Evolutionary conservation across 495 filamentous ascomycete species (phyloP).

Genomic region (Neurospora cerealis): DNA sequence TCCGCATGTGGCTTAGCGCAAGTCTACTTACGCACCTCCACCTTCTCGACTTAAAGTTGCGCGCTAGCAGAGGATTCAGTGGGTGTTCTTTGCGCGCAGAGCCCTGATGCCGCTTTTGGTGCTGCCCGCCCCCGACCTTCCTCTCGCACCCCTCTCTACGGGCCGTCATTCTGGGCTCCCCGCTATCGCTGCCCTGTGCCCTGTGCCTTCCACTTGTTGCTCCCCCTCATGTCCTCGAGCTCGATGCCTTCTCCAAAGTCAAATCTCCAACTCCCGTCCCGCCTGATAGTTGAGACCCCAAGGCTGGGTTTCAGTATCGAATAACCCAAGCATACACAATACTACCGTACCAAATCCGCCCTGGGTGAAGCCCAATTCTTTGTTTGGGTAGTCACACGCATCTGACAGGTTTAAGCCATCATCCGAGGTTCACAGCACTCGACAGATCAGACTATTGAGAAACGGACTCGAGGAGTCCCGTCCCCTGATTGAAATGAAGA

Average conservation of each 20-base stretch:
- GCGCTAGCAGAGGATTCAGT: neutral
- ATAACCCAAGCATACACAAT: neutral
- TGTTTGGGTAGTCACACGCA: neutral
- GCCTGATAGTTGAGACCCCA: neutral
- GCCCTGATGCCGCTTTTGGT: neutral
- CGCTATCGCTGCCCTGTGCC: neutral
- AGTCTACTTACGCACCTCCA: neutral
- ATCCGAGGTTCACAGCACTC: neutral
- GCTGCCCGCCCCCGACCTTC: neutral
- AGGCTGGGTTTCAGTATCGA: neutral
- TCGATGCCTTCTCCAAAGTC: neutral
- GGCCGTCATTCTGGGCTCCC: neutral
- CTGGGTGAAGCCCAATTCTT: neutral
- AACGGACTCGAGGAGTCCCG: neutral
- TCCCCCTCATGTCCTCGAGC: neutral
- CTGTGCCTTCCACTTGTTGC: neutral
- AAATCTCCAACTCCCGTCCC: neutral
- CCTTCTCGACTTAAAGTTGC: neutral
- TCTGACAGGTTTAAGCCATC: neutral
- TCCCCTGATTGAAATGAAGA: neutral
- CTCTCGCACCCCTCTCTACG: neutral
- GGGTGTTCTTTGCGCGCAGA: neutral
- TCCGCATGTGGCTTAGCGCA: slow-evolving; percentile 5
- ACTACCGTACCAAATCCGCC: neutral
- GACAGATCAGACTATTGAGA: neutral